These are phyloP conservation scores for Eucalyptus tenuipes DNA, from an alignment of 345 rosid species.

Conservation along the genomic window DNA sequence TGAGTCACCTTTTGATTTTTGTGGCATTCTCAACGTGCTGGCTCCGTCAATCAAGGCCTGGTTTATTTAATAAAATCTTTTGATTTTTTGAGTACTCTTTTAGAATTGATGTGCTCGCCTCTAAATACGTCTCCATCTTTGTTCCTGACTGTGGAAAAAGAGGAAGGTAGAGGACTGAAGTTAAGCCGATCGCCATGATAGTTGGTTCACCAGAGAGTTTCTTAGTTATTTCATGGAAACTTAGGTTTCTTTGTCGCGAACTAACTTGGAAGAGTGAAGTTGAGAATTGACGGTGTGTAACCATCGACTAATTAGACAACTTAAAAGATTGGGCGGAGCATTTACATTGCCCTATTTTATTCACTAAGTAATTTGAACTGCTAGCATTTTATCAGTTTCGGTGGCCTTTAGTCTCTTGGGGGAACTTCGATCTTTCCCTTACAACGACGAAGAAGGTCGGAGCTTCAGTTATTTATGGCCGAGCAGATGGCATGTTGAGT, in stretches of 20 bases:
- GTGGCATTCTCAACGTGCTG: neutral
- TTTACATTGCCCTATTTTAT: neutral
- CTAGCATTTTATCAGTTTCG: neutral
- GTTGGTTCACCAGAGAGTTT: neutral
- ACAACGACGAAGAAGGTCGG: neutral
- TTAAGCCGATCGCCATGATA: neutral
- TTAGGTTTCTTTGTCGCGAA: neutral
- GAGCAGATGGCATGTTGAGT: neutral
- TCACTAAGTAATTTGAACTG: neutral
- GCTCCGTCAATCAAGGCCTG: neutral
- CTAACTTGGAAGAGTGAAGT: neutral
- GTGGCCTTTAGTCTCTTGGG: neutral
- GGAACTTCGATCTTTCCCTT: neutral
- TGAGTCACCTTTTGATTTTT: neutral
- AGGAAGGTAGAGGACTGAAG: neutral
- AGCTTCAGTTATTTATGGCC: neutral
- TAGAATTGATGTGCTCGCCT: neutral
- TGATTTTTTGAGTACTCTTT: neutral
- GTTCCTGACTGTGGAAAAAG: neutral
- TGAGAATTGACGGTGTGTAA: neutral
- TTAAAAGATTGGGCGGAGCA: neutral
- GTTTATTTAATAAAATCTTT: neutral
- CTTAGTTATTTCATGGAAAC: neutral
- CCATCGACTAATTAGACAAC: neutral
- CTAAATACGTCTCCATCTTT: neutral